Conservation (phyloP, 2,329 filamentous ascomycete genomes). For the Calonectria leucothoes region DNA sequence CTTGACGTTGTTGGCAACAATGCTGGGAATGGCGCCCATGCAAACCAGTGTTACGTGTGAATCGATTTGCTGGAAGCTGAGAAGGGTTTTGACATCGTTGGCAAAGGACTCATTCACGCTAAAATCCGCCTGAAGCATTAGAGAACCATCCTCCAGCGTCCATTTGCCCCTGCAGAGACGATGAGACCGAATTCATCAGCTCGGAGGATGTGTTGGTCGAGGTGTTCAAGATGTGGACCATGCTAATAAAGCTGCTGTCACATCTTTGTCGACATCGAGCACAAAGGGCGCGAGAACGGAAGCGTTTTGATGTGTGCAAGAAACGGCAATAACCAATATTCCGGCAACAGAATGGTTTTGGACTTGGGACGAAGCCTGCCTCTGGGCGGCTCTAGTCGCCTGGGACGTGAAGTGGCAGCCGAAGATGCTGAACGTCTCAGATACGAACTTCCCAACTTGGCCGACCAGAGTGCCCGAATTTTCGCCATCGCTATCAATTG, state of each 20-base stretch:
- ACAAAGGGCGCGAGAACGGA: slow-evolving; percentile 23
- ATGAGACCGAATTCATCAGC: not conserved
- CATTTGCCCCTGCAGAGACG: slow-evolving; percentile 12
- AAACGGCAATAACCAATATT: slow-evolving; percentile 25
- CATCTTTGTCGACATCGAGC: slow-evolving; percentile 28
- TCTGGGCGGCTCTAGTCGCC: not conserved
- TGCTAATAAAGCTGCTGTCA: slow-evolving; percentile 22
- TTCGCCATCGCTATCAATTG: not conserved
- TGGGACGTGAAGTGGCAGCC: not conserved
- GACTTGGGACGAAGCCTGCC: not conserved
- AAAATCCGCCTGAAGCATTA: not conserved
- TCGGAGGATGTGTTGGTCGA: not conserved
- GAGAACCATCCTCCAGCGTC: slow-evolving; percentile 16
- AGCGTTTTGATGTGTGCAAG: slow-evolving; percentile 29
- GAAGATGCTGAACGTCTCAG: slow-evolving; percentile 4
- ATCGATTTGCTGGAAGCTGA: slow-evolving; percentile 27
- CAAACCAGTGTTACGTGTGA: slow-evolving; percentile 21
- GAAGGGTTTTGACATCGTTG: slow-evolving; percentile 26
- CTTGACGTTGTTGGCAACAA: slow-evolving; percentile 15
- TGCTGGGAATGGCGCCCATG: slow-evolving; percentile 12
- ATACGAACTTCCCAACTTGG: not conserved
- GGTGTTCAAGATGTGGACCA: slow-evolving; percentile 18
- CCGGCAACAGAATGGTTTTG: slow-evolving; percentile 1
- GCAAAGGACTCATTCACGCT: slow-evolving; percentile 20
- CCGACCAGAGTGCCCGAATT: not conserved